phyloP scores from a whole-genome alignment of 164 flowering plant genomes.

The Hamamelis virginiana region DNA sequence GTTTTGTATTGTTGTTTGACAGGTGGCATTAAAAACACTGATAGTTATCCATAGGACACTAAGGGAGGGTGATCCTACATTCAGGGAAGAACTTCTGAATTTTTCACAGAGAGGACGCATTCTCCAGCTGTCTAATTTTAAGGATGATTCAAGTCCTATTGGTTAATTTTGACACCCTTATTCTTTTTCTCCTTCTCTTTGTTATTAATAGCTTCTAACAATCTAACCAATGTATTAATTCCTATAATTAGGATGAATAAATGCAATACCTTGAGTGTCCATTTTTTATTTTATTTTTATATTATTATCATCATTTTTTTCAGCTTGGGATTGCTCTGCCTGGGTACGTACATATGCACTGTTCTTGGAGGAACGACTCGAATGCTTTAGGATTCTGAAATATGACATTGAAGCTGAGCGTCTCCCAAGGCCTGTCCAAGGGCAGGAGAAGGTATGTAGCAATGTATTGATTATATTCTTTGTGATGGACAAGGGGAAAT shows the following conservation, averaged over 20 bases:
- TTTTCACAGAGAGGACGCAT: slow-evolving; percentile 77
- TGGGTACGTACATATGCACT: slow-evolving; percentile 97
- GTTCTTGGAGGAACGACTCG: slow-evolving; percentile 93
- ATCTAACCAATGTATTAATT: neutral
- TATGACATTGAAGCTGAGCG: slow-evolving; percentile 98
- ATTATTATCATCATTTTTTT: too few species aligned
- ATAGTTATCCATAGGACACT: slow-evolving; percentile 85
- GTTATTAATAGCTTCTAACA: neutral
- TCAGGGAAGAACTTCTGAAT: slow-evolving; percentile 85
- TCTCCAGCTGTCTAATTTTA: slow-evolving; percentile 90
- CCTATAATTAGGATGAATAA: neutral
- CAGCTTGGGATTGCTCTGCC: slow-evolving; percentile 99
- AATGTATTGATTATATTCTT: neutral
- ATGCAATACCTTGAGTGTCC: neutral
- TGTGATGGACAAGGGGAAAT: neutral
- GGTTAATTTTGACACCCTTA: slow-evolving; percentile 34
- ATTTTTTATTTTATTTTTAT: slow-evolving; percentile 1
- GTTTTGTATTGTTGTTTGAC: slow-evolving; percentile 14
- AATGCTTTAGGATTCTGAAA: slow-evolving; percentile 81
- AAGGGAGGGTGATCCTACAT: slow-evolving; percentile 97
- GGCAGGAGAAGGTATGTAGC: slow-evolving; percentile 71
- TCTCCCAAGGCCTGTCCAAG: slow-evolving; percentile 71
- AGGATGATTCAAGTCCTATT: slow-evolving; percentile 96
- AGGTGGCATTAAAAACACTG: slow-evolving; percentile 94
- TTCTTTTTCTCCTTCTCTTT: neutral